Conservation (phyloP, 2,329 filamentous ascomycete species). For the Reticulascus tulasneorum region DNA sequence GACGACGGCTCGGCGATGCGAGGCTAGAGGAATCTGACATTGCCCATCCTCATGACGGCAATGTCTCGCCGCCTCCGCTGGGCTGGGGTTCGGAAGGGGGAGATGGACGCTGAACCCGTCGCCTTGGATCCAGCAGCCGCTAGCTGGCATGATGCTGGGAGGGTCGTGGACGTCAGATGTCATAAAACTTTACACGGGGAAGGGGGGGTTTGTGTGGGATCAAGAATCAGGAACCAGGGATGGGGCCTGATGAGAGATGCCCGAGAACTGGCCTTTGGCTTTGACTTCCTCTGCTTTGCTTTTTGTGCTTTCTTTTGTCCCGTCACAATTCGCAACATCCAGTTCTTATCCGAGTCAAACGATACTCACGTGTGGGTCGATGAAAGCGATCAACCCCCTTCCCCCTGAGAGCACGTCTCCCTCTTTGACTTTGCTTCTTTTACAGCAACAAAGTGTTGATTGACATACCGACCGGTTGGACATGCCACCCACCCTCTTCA, state of each 20-base stretch:
- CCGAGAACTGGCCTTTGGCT: conserved; percentile 2
- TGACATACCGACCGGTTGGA: conserved; percentile 10
- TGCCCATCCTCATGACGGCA: conserved; percentile 6
- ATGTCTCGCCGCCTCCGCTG: neutral
- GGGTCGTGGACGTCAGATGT: neutral
- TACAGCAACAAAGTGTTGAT: conserved; percentile 8
- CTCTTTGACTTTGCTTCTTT: conserved; percentile 8
- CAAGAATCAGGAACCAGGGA: no score
- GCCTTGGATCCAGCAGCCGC: neutral
- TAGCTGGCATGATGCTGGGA: neutral
- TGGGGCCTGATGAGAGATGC: no score
- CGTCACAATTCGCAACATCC: neutral
- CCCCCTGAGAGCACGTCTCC: neutral
- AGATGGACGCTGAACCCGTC: neutral
- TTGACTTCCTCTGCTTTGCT: neutral
- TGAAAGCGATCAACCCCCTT: neutral
- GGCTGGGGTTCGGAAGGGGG: neutral
- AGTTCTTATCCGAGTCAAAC: neutral
- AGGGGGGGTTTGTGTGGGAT: no score
- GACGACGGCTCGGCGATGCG: no score
- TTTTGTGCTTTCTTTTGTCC: neutral
- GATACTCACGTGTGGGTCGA: neutral
- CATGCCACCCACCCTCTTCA: conserved; percentile 3
- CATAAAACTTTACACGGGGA: no score
- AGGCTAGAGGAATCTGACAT: no score